Base-by-base conservation (phyloP, 108 stramenopile species). In the Skeletonema grethae region DNA sequence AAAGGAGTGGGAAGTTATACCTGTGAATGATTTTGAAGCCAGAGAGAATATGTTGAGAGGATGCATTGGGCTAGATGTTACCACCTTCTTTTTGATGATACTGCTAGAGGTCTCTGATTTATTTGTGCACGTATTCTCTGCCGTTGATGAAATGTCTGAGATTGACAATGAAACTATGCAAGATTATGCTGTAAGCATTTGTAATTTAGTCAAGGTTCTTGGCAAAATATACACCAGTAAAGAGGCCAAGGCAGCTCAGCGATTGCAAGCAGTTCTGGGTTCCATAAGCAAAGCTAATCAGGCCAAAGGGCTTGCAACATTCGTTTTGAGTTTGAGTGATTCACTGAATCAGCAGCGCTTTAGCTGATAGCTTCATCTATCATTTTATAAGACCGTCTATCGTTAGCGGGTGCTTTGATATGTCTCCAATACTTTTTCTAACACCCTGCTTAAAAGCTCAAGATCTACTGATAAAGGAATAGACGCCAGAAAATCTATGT, bases 41-140 rank as follows among this genome's bases (percentile, higher is more conserved):
- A 65, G 78, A 34, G 92, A 93, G 73, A 86, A 85, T 57, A 93
- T 93, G 92, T 59, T 93, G 31, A 75, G 88, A 22, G 92, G 92
- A 15, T 93, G 92, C 70, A 76, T 88, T 28, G 92, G 92, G 0
- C 58, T 93, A 50, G 86, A 93, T 86, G 74, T 88, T 4, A 75
- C 88, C 0, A 69, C 71, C 9, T 88, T 87, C 63, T 71, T 69
- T 22, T 16, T 76, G 10, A 67, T 76, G 63, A 25, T 68, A 4
- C 20, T 79, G 16, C 15, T 67, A 12, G 76, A 77, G 56, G 8
- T 77, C 30, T 56, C 43, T 43, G 73, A 75, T 16, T 39, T 68
- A 31, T 53, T 76, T n/a, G 32, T 28, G 28, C 22, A 28, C 3
- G 20, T 61, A 28, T 35, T 61, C 13, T 2, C 61, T 61, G 9